phyloP scores from a whole-genome alignment of 75 land plant genomes.

The Azolla pinnata region DNA sequence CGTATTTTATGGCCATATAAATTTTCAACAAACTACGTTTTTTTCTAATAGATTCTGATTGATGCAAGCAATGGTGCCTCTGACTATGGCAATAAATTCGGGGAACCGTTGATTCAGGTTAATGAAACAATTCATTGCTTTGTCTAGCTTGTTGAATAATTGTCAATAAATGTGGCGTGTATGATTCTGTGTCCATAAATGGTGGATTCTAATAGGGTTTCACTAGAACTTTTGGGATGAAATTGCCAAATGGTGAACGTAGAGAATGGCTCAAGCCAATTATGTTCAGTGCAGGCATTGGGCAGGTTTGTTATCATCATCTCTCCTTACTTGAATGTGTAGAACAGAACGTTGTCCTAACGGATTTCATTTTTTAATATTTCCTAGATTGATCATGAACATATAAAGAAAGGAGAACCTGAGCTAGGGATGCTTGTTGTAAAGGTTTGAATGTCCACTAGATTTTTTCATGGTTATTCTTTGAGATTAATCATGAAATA shows the following conservation, averaged over 20 bases:
- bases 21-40: no score
- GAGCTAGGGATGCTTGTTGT: conserved; percentile 91
- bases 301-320: conserved; percentile 32
- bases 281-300: conserved; percentile 96
- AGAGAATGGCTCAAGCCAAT: conserved; percentile 96
- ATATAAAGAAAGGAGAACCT: conserved; percentile 72
- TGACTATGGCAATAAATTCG: conserved; percentile 97
- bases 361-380: neutral
- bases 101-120: conserved; percentile 92
- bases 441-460: conserved; percentile 31
- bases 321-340: neutral
- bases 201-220: no score
- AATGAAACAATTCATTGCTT: neutral
- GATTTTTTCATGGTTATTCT: neutral
- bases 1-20: no score
- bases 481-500: neutral
- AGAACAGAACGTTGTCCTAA: neutral
- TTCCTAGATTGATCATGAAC: conserved; percentile 65
- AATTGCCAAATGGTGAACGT: conserved; percentile 82
- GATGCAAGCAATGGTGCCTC: conserved; percentile 95
- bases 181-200: no score
- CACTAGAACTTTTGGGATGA: conserved; percentile 88
- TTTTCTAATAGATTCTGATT: conserved; percentile 50
- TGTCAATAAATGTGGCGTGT: no score
- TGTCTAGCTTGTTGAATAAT: no score